These are phyloP conservation scores for Yamadazyma trypodendri DNA, from an alignment of 1,139 yeast genomes.

Conservation along the genomic window DNA sequence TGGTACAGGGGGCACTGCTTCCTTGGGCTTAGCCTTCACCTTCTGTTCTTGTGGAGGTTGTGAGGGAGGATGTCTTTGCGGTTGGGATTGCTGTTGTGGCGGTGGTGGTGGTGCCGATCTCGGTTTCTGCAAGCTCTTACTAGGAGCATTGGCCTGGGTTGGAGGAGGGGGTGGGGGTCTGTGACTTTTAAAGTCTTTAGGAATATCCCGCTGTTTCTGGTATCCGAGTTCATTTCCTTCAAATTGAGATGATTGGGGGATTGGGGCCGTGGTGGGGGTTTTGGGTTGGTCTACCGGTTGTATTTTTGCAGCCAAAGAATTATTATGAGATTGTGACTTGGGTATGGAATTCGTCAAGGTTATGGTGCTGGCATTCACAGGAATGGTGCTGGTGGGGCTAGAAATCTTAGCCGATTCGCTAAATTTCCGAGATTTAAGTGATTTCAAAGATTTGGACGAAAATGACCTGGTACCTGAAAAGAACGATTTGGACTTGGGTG, in stretches of 20 bases:
- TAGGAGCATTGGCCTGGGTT: conserved; percentile 19
- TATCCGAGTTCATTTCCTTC: conserved; percentile 15
- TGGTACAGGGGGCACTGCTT: conserved; percentile 1
- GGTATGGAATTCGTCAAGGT: conserved; percentile 23
- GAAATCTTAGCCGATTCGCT: conserved; percentile 22
- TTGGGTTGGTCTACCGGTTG: conserved; percentile 16
- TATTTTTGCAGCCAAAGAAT: conserved; percentile 31
- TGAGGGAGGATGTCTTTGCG: conserved; percentile 14
- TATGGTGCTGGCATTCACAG: conserved; percentile 13
- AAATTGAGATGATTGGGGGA: conserved; percentile 32
- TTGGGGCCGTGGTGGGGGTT: conserved; percentile 42
- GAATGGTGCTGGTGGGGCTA: conserved; percentile 6
- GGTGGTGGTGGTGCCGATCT: conserved; percentile 25
- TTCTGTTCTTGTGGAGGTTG: conserved; percentile 6
- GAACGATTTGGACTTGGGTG: conserved; percentile 18
- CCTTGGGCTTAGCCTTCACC: background rate
- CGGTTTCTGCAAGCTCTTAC: conserved; percentile 10
- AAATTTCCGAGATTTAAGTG: conserved; percentile 27
- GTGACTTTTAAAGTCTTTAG: conserved; percentile 26
- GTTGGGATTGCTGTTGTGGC: conserved; percentile 10
- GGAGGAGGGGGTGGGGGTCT: conserved; percentile 40
- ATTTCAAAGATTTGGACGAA: conserved; percentile 40
- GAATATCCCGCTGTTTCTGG: conserved; percentile 21
- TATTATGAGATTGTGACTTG: conserved; percentile 45
- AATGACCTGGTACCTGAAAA: conserved; percentile 36